A percentile compares a stretch with the other conserved stretches of the same genome.
phyloP scores from a whole-genome alignment of 495 filamentous ascomycete genomes.

The Umbilicaria muhlenbergii region DNA sequence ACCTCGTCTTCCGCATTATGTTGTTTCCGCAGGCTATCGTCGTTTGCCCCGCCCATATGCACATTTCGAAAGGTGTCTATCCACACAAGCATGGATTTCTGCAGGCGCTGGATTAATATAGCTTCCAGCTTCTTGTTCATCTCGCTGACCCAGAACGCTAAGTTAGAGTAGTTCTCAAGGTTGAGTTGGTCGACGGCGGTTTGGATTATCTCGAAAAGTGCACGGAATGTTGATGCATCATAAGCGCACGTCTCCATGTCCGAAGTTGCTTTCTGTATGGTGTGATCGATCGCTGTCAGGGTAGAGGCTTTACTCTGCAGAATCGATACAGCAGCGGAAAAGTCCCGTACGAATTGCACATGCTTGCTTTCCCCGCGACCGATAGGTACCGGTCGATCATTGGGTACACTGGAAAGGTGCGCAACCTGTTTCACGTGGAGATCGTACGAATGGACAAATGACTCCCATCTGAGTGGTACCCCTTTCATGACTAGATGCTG shows the following conservation, averaged over 20 bases:
- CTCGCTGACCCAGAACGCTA: slow-evolving; percentile 71
- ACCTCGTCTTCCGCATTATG: slow-evolving; percentile 24
- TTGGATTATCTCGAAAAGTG: slow-evolving; percentile 72
- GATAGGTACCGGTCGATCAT: slow-evolving; percentile 30
- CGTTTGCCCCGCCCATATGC: slow-evolving; percentile 28
- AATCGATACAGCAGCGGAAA: slow-evolving; percentile 66
- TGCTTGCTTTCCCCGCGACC: slow-evolving; percentile 73
- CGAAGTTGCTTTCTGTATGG: slow-evolving; percentile 61
- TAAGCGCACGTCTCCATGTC: slow-evolving; percentile 83
- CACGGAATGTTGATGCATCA: slow-evolving; percentile 54
- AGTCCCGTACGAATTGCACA: slow-evolving; percentile 89
- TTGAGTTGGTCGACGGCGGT: slow-evolving; percentile 87
- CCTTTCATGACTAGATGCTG: slow-evolving; percentile 71
- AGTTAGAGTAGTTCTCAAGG: slow-evolving; percentile 84
- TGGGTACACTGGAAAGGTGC: slow-evolving; percentile 23
- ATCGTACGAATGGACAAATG: slow-evolving; percentile 92
- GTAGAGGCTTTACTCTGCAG: slow-evolving; percentile 74
- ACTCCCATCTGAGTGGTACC: slow-evolving; percentile 84
- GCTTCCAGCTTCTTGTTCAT: slow-evolving; percentile 72
- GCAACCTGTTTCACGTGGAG: slow-evolving; percentile 62
- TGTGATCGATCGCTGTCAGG: slow-evolving; percentile 63
- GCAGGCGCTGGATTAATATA: slow-evolving; percentile 59
- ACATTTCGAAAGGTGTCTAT: slow-evolving; percentile 60
- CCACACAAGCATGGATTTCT: slow-evolving; percentile 70
- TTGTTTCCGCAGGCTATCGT: slow-evolving; percentile 23